Evolutionary conservation across 257 asterid species (phyloP).

Genomic region (Oldenlandia corymbosa): DNA sequence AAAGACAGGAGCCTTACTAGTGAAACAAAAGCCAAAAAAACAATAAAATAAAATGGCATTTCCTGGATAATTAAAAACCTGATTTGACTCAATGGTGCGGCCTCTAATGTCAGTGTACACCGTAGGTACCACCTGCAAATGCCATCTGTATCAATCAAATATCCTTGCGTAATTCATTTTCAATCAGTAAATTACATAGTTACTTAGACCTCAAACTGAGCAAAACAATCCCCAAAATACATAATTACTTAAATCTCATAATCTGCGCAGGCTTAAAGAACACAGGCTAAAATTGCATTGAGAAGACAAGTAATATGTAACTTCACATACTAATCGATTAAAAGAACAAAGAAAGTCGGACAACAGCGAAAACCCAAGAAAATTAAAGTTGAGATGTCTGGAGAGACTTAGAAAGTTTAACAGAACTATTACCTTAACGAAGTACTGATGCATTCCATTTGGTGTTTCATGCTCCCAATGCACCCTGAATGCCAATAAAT

Average conservation of each 20-base stretch:
- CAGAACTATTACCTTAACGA: slow-evolving; percentile 56
- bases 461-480: slow-evolving; percentile 60
- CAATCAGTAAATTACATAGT: background rate
- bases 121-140: slow-evolving; percentile 94
- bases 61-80: slow-evolving; percentile 43
- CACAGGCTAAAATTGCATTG: background rate
- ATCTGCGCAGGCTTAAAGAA: background rate
- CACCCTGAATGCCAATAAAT: slow-evolving; percentile 40
- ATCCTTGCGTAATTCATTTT: slow-evolving; percentile 11
- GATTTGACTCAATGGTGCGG: slow-evolving; percentile 72
- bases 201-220: background rate
- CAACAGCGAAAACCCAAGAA: too few relatives aligned
- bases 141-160: slow-evolving; percentile 17
- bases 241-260: background rate
- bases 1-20: slow-evolving; percentile 13
- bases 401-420: background rate
- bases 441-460: slow-evolving; percentile 80
- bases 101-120: slow-evolving; percentile 69
- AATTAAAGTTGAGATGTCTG: too few relatives aligned
- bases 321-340: background rate
- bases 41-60: slow-evolving; percentile 2
- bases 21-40: background rate
- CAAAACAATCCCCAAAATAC: background rate
- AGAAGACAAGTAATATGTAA: background rate
- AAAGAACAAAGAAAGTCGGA: too few relatives aligned